Base-by-base conservation (phyloP, 345 rosid species). In the Hibiscus mutabilis region DNA sequence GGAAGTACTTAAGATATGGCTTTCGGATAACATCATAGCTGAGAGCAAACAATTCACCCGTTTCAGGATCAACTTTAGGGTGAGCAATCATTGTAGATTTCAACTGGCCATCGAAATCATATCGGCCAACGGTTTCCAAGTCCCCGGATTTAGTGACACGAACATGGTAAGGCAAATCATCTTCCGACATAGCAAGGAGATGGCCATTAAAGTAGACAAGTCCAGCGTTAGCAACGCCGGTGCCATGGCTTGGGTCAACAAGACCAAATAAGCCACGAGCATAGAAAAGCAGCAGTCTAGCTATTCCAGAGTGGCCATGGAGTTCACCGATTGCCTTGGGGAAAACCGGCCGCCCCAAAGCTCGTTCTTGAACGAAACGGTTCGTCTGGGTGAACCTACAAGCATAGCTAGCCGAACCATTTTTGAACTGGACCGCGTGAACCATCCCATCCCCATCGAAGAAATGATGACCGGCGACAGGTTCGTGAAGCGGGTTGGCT, bases 401-500 rank as follows among this genome's bases (percentile, higher is more conserved):
- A 16, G 92, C 80, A 47, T 89, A 92, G 79, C 92, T 88, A 22
- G 82, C 89, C 0, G 91, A 78, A 21, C 89, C 92, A 29, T 83
- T 25, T 0, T 83, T 66, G 66, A 92, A 83, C 11, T 74, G 74
- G 8, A 92, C 87, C 21, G 93, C 87, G 69, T 92, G 97, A 64
- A 92, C 87, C 97, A 92, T 92, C 16, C 97, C 96, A 61, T 92
- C 96, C 3, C 97, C 97, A 57, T 89, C 97, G 46, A 92, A 92
- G 65, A 92, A 82, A 79, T 92, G 97, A 78, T 92, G 97, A 14
- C 97, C 96, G 6, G 93, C 85, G 13, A 88, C 86, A 0, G 96
- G 97, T 58, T 86, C 88, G 76, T 88, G 89, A 63, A 89, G 89
- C 4, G 97, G 97, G 69, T 89, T 92, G 12, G 97, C 96, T 42